Percentiles rank a stretch among this genome's conserved stretches.
phyloP scores from a whole-genome alignment of 2,329 filamentous ascomycete species.

The Alternaria sp. region DNA sequence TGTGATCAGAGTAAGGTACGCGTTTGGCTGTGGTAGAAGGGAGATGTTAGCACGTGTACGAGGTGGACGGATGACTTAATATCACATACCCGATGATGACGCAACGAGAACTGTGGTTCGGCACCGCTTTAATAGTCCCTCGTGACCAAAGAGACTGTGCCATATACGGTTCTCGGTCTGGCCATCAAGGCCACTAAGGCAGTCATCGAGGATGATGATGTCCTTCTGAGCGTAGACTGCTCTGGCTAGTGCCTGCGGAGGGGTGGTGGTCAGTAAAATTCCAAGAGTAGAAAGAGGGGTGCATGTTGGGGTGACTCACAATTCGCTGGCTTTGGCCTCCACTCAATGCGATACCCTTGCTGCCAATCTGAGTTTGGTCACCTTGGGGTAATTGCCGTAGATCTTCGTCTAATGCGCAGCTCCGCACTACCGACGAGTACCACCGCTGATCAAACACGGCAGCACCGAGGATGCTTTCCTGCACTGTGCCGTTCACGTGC shows the following conservation, averaged over 20 bases:
- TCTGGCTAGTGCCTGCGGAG: slow-evolving; percentile 57
- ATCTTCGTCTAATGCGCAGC: slow-evolving; percentile 48
- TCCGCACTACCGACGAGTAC: slow-evolving; percentile 48
- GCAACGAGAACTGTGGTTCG: slow-evolving; percentile 46
- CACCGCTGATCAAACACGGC: slow-evolving; percentile 48
- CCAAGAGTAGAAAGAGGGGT: slow-evolving; percentile 19
- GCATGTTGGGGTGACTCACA: slow-evolving; percentile 38
- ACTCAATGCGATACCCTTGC: slow-evolving; percentile 61
- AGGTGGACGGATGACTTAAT: background rate
- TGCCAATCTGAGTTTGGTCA: slow-evolving; percentile 59
- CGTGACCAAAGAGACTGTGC: slow-evolving; percentile 55
- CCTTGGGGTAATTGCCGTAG: slow-evolving; percentile 43
- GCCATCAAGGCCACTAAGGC: slow-evolving; percentile 61
- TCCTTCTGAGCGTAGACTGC: slow-evolving; percentile 60
- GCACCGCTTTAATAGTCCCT: slow-evolving; percentile 56
- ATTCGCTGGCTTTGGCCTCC: slow-evolving; percentile 63
- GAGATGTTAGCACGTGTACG: background rate
- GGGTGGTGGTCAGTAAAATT: slow-evolving; percentile 17
- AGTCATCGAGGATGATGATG: slow-evolving; percentile 61
- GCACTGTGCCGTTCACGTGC: slow-evolving; percentile 49
- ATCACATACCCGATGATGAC: slow-evolving; percentile 41
- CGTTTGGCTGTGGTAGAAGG: slow-evolving; percentile 33
- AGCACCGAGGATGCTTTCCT: slow-evolving; percentile 49
- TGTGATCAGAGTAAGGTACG: slow-evolving; percentile 52
- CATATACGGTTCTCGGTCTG: slow-evolving; percentile 60